Base-by-base conservation (phyloP, 768 basidiomycete species). In the Flagelloscypha sp. region DNA sequence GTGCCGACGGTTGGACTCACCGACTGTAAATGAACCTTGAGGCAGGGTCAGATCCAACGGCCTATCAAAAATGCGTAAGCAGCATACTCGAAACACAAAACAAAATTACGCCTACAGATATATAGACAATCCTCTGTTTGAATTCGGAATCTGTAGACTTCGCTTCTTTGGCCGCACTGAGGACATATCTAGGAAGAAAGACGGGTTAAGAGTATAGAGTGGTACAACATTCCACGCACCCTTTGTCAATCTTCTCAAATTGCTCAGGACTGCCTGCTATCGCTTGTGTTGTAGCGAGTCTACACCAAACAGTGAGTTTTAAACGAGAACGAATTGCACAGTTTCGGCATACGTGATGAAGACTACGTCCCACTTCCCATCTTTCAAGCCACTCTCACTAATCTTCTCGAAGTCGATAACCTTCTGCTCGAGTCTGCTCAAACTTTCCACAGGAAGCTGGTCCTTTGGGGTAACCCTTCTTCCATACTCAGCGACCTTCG, bases 161-260 rank as follows among this genome's bases (percentile, higher is more conserved):
- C 3, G 84, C 84, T 13, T 70, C 79, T 33, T 69, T 63, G 7
- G 83, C 85, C 6, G 80, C 78, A 34, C 75, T 74, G 30, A 86
- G 53, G n/a, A 86, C 83, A 48, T 84, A 84, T 53, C 83, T 81
- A 11, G 35, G 24, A 25, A 38, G 28, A 4, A 33, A 21, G 10
- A 22, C 18, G 10, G 23, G 20, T 7, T 25, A 20, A 19, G 54
- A 6, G 44, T 48, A 17, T 21, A 23, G 30, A 44, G 22, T 35
- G 2, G 35, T 10, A 21, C 19, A 38, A n/a, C 40, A 33, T 7
- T 5, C 16, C 61, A 61, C 73, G 40, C 45, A 85, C 76, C 83
- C 77, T 55, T 79, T 62, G 47, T 87, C 86, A 38, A 88, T 84
- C 61, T 74, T 82, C 49, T 79, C 77, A 43, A 85, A 88, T 7